Evolutionary conservation across 2,329 filamentous ascomycete genomes (phyloP), one percentile per base, ranked within the genome.

Genomic region (Colletotrichum eleusines): DNA sequence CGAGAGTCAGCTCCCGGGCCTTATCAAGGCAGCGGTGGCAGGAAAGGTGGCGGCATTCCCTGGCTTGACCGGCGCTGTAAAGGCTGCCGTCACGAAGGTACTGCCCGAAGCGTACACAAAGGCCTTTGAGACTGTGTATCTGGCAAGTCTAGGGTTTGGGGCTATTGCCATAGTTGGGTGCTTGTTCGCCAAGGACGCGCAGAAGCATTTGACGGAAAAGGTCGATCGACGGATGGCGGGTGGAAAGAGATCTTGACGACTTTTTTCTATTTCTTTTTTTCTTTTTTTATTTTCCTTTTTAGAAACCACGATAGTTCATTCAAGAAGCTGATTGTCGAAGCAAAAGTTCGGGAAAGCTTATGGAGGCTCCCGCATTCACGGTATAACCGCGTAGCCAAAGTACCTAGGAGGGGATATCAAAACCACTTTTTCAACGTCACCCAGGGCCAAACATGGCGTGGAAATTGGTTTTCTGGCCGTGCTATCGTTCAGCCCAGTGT

Each of bases 51-150:
- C 77, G 79, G 62, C 78, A 5, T 76, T 82, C 54, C 73, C 79
- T 0, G 78, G 78, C 3, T 65, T 83, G 38, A 80, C 77, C 1
- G 73, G 74, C 1, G 72, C 74, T 0, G 76, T 83, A 5, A 73
- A 78, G 20, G 75, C 74, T 2, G 78, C 79, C 0, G 80, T 82
- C 0, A 67, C 72, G 2, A 72, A 64, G 4, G 80, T 77, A 6
- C 64, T 83, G 26, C 78, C 79, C 0, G 75, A 73, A 6, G 82
- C 81, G 7, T 81, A 81, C 60, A 75, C 80, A 0, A 78, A 82
- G 48, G 80, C 81, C 7, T 82, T 82, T 72, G 76, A 80, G 68
- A 82, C 82, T 1, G 81, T 84, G 0, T 84, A 81, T 42, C 69
- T 83, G 1, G 78, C 78, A 1, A 82, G 78, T 73, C 69, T 83